Base-by-base conservation (phyloP, 768 basidiomycete genomes). In the Lyophyllum shimeji region DNA sequence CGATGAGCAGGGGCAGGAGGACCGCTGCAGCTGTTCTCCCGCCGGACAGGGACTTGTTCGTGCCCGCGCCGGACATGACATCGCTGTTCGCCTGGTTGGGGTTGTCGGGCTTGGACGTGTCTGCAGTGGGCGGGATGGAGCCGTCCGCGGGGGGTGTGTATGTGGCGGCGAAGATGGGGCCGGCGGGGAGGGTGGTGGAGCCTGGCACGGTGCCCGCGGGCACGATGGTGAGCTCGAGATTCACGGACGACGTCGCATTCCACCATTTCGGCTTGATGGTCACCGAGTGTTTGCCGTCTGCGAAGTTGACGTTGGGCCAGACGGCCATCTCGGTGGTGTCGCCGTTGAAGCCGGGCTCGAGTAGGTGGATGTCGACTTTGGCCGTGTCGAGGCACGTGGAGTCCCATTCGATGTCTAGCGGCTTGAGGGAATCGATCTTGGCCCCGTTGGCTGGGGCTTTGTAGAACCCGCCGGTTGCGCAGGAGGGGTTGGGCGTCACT, bases 11-110 rank as follows among this genome's bases (percentile, higher is more conserved):
- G 1, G 90, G 78, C 2, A 88, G 74, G 25, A 91, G 65, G 53
- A 92, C 87, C 0, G 84, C 91, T 0, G 89, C 90, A 27, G 86
- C 79, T 1, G 68, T 75, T 57, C 79, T 81, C 20, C 89, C 89
- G 18, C 72, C 71, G 4, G 76, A 75, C 17, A 76, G 51, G 1
- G 46, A 42, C 8, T 55, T 56, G 7, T 67, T 55, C 20, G 73
- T 68, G 0, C 76, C 67, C 2, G 58, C 57, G 52, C 73, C 66
- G 50, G 73, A 71, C 21, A 69, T 53, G 21, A 76, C 65, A 58
- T 69, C 71, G 37, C 71, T 70, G 50, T 80, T 76, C 57, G 71
- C 66, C 48, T 79, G 80, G 48, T 74, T 66, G 37, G 69, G 68
- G 5, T 67, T 24, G 39, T 67, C 63, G 21, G 67, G 27, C n/a